phyloP scores from a whole-genome alignment of 2,329 filamentous ascomycete species.

The Calonectria naviculata region DNA sequence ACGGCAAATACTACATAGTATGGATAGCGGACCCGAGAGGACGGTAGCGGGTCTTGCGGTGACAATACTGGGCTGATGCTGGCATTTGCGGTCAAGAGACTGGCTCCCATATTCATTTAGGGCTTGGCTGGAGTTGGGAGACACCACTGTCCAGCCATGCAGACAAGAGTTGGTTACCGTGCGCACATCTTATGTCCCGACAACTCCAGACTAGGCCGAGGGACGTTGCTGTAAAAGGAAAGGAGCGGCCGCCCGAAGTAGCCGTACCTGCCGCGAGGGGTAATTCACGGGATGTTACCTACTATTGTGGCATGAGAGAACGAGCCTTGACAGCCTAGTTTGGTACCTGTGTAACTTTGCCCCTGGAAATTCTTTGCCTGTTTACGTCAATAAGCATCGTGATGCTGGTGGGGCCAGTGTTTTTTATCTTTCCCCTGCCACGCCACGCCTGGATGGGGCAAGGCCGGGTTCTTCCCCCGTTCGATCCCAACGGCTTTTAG shows the following conservation, averaged over 20 bases:
- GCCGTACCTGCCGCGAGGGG: background rate
- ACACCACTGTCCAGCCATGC: no score
- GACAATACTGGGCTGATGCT: constrained; percentile 9
- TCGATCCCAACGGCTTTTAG: background rate
- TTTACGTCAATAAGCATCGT: background rate
- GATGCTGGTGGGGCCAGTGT: background rate
- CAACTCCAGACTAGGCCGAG: background rate
- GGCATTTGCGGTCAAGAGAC: constrained; percentile 2
- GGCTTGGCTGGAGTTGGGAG: background rate
- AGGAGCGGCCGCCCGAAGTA: background rate
- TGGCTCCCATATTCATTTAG: background rate
- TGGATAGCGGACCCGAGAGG: background rate
- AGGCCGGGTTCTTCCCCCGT: background rate
- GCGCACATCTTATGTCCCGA: background rate
- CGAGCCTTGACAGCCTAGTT: background rate
- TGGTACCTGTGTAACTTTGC: background rate
- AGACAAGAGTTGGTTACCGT: background rate
- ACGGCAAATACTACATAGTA: background rate
- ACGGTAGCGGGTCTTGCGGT: background rate
- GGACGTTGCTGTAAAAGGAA: background rate
- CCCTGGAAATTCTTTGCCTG: background rate
- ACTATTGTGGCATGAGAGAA: background rate
- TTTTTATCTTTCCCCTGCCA: background rate
- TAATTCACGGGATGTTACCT: constrained; percentile 5
- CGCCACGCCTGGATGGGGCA: background rate